phyloP scores from a whole-genome alignment of 371 early-diverging fungal species.

The Mucor mucedo region DNA sequence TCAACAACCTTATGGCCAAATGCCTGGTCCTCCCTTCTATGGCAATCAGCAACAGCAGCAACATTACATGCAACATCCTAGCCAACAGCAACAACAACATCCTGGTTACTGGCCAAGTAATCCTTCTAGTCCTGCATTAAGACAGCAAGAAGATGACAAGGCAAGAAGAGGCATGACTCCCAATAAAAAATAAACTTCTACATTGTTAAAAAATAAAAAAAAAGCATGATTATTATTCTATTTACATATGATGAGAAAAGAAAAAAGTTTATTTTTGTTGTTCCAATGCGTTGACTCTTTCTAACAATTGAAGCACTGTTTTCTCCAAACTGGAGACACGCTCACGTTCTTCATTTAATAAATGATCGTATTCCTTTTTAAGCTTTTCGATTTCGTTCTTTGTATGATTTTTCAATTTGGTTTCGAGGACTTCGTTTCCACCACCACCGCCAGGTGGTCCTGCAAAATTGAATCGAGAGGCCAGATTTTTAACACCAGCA shows the following conservation, averaged over 20 bases:
- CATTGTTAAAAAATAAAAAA: neutral
- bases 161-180: slow-evolving; percentile 21
- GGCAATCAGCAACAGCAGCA: slow-evolving; percentile 15
- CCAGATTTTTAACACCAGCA: slow-evolving; percentile 57
- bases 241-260: neutral
- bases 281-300: slow-evolving; percentile 41
- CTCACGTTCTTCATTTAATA: slow-evolving; percentile 57
- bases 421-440: slow-evolving; percentile 60
- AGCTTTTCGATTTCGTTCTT: slow-evolving; percentile 63
- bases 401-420: slow-evolving; percentile 61
- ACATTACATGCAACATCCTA: slow-evolving; percentile 22
- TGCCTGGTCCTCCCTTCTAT: neutral
- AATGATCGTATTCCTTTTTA: slow-evolving; percentile 49
- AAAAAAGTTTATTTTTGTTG: slow-evolving; percentile 6
- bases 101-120: slow-evolving; percentile 25
- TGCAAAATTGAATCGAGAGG: slow-evolving; percentile 58
- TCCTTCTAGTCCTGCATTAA: slow-evolving; percentile 16
- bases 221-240: too few relatives aligned
- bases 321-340: slow-evolving; percentile 54
- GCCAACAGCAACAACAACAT: slow-evolving; percentile 14
- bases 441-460: slow-evolving; percentile 40
- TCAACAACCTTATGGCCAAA: neutral
- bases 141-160: slow-evolving; percentile 29
- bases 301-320: slow-evolving; percentile 46
- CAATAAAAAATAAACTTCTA: slow-evolving; percentile 15